Conservation (phyloP, 805 yeast genomes). For the Wickerhamiella allomyrinae region DNA sequence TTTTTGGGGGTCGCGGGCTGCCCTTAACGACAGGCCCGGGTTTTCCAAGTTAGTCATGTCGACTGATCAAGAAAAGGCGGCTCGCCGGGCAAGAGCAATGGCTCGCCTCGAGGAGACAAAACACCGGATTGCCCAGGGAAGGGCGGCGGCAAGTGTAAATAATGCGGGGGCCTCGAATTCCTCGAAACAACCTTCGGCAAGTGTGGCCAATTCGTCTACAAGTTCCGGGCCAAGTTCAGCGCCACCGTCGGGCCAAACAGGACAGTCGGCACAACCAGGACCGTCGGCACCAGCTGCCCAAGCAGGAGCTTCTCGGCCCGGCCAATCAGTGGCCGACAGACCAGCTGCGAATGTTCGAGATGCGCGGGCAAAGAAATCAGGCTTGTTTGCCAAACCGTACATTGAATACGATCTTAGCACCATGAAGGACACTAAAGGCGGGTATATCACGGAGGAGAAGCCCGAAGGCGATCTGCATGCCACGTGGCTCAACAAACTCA, state of each 20-base stretch:
- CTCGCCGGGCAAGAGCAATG: slow-evolving; percentile 14
- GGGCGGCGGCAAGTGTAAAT: no score
- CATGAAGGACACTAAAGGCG: slow-evolving; percentile 82
- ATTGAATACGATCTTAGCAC: slow-evolving; percentile 59
- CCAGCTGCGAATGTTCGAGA: slow-evolving; percentile 1
- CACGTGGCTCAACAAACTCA: slow-evolving; percentile 17
- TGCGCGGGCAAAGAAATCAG: not conserved
- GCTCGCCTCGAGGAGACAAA: slow-evolving; percentile 15
- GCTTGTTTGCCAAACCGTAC: slow-evolving; percentile 18
- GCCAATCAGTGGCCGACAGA: not conserved
- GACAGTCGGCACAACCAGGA: not conserved
- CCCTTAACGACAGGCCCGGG: slow-evolving; percentile 1
- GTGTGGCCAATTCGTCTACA: no score
- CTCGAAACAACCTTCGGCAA: no score
- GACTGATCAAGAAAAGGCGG: slow-evolving; percentile 13
- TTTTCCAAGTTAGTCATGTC: slow-evolving; percentile 1
- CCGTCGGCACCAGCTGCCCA: not conserved
- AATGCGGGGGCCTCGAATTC: no score
- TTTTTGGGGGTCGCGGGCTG: slow-evolving; percentile 12
- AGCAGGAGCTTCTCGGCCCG: no score
- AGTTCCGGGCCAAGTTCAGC: no score
- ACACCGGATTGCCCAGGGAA: slow-evolving; percentile 7
- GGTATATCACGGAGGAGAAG: slow-evolving; percentile 42
- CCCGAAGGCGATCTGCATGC: slow-evolving; percentile 5
- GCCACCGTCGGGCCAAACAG: no score